Evolutionary conservation across 1,284 basidiomycete genomes (phyloP).

Genomic region (Sutorius eximius): DNA sequence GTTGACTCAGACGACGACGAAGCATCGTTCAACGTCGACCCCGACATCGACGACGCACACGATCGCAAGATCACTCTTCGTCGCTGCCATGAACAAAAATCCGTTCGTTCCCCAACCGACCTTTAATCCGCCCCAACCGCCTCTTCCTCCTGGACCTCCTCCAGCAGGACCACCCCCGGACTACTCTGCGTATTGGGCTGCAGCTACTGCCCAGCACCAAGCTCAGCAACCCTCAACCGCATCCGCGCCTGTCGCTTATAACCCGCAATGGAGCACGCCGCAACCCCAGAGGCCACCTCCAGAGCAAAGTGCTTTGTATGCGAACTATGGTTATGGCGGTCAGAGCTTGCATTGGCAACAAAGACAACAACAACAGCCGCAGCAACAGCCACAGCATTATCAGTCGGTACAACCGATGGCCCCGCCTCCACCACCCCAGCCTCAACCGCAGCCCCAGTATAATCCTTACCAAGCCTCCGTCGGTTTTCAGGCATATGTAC

Average conservation of each 20-base stretch:
- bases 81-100: constrained; percentile 70
- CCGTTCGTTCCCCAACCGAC: constrained; percentile 69
- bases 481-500: constrained; percentile 65
- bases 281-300: constrained; percentile 63
- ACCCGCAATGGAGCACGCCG: constrained; percentile 62
- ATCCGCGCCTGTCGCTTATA: constrained; percentile 48
- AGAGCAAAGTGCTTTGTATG: constrained; percentile 76
- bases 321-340: constrained; percentile 80
- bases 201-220: constrained; percentile 52
- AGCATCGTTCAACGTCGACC: constrained; percentile 7
- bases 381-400: constrained; percentile 44
- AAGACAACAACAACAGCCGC: constrained; percentile 50
- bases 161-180: constrained; percentile 71
- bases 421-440: constrained; percentile 53
- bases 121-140: constrained; percentile 69
- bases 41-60: constrained; percentile 1
- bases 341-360: constrained; percentile 62
- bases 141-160: constrained; percentile 75
- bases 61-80: constrained; percentile 14
- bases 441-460: constrained; percentile 60
- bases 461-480: constrained; percentile 77
- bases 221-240: constrained; percentile 35
- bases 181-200: constrained; percentile 75
- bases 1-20: constrained; percentile 26
- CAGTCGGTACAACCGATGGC: constrained; percentile 52